A percentile compares a stretch with the other conserved stretches of the same genome.
Evolutionary conservation across 352 stramenopile species (phyloP).

Genomic region (Globisporangium echinulatum): DNA sequence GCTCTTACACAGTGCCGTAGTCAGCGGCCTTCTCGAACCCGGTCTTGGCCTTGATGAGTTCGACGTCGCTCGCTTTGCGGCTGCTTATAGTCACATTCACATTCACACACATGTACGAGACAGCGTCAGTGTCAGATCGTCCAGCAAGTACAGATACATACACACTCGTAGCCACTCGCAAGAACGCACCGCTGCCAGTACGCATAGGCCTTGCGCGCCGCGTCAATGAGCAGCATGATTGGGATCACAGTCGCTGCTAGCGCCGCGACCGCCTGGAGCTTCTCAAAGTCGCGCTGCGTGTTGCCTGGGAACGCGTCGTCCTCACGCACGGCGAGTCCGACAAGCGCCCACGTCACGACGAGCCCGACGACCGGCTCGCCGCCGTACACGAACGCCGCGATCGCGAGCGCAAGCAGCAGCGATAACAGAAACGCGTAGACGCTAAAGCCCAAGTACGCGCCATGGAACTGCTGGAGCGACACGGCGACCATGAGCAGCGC

Average conservation of each 20-base stretch:
- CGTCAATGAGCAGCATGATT: constrained; percentile 34
- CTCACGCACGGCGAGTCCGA: constrained; percentile 34
- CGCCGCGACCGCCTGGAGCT: constrained; percentile 37
- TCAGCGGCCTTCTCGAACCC: constrained; percentile 38
- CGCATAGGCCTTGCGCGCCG: constrained; percentile 34
- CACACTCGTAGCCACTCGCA: no score
- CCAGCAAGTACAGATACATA: background rate
- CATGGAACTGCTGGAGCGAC: constrained; percentile 43
- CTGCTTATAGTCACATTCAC: background rate
- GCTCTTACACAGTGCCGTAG: constrained; percentile 41
- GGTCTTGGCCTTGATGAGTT: constrained; percentile 30
- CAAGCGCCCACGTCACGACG: constrained; percentile 36
- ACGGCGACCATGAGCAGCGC: constrained; percentile 36
- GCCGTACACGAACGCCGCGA: constrained; percentile 41
- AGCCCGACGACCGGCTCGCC: constrained; percentile 42
- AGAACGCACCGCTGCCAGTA: constrained; percentile 41
- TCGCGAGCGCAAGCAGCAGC: constrained; percentile 33
- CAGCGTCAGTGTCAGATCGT: background rate
- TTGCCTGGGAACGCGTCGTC: constrained; percentile 24
- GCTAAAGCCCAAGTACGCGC: constrained; percentile 33
- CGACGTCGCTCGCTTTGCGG: constrained; percentile 25
- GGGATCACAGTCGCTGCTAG: constrained; percentile 42
- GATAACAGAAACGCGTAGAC: constrained; percentile 39
- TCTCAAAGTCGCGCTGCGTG: constrained; percentile 37
- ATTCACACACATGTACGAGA: background rate